Conservation (phyloP, 2,329 filamentous ascomycete genomes). For the Zarea fungicola region DNA sequence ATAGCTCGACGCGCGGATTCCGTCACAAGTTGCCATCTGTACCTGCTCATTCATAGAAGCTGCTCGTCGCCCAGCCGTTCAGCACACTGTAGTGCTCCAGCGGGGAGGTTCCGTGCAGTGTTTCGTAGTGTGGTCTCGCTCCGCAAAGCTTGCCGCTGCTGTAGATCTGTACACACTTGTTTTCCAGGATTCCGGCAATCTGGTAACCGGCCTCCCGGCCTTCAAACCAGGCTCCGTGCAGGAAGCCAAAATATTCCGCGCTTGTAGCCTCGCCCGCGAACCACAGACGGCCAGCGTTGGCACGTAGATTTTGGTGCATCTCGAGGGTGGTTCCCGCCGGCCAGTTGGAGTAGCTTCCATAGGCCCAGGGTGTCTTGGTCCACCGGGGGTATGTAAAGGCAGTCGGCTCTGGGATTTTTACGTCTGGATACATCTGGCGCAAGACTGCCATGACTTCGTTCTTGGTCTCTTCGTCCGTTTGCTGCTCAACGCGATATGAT, state of each 20-base stretch:
- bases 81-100: constrained; percentile 26
- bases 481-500: constrained; percentile 53
- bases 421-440: constrained; percentile 55
- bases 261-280: constrained; percentile 63
- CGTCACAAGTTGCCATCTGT: background rate
- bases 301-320: constrained; percentile 62
- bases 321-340: constrained; percentile 57
- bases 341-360: constrained; percentile 65
- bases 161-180: constrained; percentile 16
- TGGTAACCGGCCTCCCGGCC: constrained; percentile 44
- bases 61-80: constrained; percentile 35
- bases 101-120: constrained; percentile 28
- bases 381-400: constrained; percentile 58
- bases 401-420: constrained; percentile 51
- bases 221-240: constrained; percentile 59
- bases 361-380: constrained; percentile 39
- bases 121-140: constrained; percentile 18
- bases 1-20: background rate
- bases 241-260: constrained; percentile 58
- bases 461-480: constrained; percentile 53
- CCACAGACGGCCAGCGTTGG: constrained; percentile 56
- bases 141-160: constrained; percentile 15
- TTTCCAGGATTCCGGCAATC: constrained; percentile 31
- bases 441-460: constrained; percentile 53
- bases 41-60: constrained; percentile 20